These are phyloP conservation scores for Candida maltosa DNA, from an alignment of 805 yeast genomes.

Conservation along the genomic window DNA sequence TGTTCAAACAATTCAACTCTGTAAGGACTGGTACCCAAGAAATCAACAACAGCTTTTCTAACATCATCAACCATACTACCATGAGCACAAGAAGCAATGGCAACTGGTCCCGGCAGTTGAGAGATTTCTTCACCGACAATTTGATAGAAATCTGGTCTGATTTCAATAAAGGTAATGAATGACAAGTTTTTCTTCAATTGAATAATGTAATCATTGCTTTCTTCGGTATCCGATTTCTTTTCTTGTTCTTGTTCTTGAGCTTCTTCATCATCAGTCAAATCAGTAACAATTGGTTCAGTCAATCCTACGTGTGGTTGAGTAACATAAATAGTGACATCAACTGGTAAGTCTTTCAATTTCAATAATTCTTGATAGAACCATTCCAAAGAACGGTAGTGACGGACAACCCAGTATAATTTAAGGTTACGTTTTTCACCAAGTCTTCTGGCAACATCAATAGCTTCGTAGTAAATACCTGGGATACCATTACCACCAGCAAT, in stretches of 20 bases:
- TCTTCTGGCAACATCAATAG: conserved; percentile 17
- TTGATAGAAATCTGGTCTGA: conserved; percentile 36
- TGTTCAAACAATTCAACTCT: conserved; percentile 33
- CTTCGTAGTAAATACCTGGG: conserved; percentile 50
- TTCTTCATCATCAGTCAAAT: conserved; percentile 7
- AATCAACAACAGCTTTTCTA: conserved; percentile 20
- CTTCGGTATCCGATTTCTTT: conserved; percentile 4
- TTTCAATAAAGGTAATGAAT: conserved; percentile 18
- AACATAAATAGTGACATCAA: conserved; percentile 24
- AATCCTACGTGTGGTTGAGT: conserved; percentile 19
- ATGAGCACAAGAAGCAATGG: conserved; percentile 47
- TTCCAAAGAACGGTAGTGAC: conserved; percentile 45
- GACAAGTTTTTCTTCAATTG: conserved; percentile 19
- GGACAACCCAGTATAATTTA: conserved; percentile 62
- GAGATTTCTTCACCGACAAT: conserved; percentile 33
- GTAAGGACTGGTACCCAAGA: conserved; percentile 17
- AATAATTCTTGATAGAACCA: conserved; percentile 46
- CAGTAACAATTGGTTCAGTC: conserved; percentile 2
- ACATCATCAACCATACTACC: conserved; percentile 34
- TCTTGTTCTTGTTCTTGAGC: conserved; percentile 6
- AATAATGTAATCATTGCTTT: conserved; percentile 17
- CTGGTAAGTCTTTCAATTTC: conserved; percentile 16
- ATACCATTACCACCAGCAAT: conserved; percentile 76
- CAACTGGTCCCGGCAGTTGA: conserved; percentile 33
- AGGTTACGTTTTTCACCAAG: conserved; percentile 9